These are phyloP conservation scores for Trametes coccinea DNA, from an alignment of 768 basidiomycete species.

Conservation along the genomic window DNA sequence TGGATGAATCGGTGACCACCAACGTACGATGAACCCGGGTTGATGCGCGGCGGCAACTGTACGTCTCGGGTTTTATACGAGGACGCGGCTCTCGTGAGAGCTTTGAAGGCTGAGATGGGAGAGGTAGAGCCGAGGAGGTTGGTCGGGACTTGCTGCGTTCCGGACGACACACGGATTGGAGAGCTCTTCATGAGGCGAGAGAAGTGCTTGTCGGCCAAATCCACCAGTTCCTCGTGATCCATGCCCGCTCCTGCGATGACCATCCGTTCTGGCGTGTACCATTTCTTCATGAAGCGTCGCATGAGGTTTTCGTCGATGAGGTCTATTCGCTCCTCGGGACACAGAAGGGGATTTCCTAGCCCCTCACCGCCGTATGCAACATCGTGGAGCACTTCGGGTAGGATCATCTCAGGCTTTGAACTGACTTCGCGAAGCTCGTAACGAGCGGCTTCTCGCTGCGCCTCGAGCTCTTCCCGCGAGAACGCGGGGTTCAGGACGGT, in stretches of 20 bases:
- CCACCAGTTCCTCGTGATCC: conserved; percentile 85
- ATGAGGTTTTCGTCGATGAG: conserved; percentile 63
- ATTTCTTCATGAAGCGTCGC: conserved; percentile 64
- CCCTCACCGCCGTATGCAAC: conserved; percentile 79
- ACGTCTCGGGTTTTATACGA: conserved; percentile 51
- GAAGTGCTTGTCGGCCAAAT: conserved; percentile 82
- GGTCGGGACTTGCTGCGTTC: conserved; percentile 42
- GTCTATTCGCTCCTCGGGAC: conserved; percentile 81
- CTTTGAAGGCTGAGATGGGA: conserved; percentile 58
- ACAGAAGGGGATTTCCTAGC: conserved; percentile 88
- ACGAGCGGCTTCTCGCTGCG: conserved; percentile 81
- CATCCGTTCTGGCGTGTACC: conserved; percentile 94
- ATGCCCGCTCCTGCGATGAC: conserved; percentile 95
- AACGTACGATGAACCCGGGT: conserved; percentile 61
- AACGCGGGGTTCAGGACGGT: conserved; percentile 82
- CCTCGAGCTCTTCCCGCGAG: conserved; percentile 73
- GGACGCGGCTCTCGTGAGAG: conserved; percentile 74
- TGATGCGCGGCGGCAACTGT: conserved; percentile 15
- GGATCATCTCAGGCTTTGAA: conserved; percentile 88
- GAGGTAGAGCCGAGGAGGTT: conserved; percentile 54
- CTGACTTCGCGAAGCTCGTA: conserved; percentile 90
- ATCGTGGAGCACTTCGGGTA: conserved; percentile 87
- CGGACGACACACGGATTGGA: conserved; percentile 26
- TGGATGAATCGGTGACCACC: conserved; percentile 79
- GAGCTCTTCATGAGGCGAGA: conserved; percentile 52